phyloP scores from a whole-genome alignment of 2,329 filamentous ascomycete genomes.

The Colletotrichum tanaceti region DNA sequence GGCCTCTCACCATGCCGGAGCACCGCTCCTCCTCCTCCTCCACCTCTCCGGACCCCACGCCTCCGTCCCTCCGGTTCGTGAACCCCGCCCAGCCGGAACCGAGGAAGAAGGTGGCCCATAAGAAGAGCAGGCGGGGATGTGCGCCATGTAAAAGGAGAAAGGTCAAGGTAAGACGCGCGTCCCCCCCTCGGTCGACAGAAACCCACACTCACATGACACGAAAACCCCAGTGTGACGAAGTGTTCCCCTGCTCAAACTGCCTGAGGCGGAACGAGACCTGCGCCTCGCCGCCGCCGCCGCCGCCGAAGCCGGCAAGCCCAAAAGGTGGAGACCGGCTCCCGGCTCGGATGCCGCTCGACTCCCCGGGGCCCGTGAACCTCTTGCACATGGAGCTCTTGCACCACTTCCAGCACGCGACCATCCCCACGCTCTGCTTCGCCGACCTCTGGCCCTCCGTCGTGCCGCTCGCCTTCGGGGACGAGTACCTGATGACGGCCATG shows the following conservation, averaged over 20 bases:
- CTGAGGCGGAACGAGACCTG: slow-evolving; percentile 42
- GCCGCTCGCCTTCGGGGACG: slow-evolving; percentile 46
- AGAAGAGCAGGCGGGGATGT: slow-evolving; percentile 47
- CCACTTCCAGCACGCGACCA: slow-evolving; percentile 46
- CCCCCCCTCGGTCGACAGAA: background rate
- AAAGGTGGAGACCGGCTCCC: slow-evolving; percentile 5
- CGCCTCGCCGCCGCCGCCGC: background rate
- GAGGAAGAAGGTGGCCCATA: slow-evolving; percentile 42
- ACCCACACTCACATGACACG: background rate
- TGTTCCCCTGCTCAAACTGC: slow-evolving; percentile 46
- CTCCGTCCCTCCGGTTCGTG: slow-evolving; percentile 16
- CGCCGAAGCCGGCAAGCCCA: slow-evolving; percentile 16
- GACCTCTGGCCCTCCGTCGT: slow-evolving; percentile 46
- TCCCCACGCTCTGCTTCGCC: slow-evolving; percentile 45
- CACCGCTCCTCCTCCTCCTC: background rate
- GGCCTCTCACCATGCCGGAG: slow-evolving; percentile 6
- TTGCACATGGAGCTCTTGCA: slow-evolving; percentile 49
- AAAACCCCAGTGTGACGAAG: slow-evolving; percentile 46
- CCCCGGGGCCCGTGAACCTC: slow-evolving; percentile 43
- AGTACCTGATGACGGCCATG: slow-evolving; percentile 46
- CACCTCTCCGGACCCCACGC: background rate
- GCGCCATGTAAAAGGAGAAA: slow-evolving; percentile 46
- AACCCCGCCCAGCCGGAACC: slow-evolving; percentile 3
- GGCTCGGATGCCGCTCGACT: background rate
- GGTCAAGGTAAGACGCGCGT: slow-evolving; percentile 45